Evolutionary conservation across 768 basidiomycete species (phyloP).

Genomic region (Daedaleopsis nitida): DNA sequence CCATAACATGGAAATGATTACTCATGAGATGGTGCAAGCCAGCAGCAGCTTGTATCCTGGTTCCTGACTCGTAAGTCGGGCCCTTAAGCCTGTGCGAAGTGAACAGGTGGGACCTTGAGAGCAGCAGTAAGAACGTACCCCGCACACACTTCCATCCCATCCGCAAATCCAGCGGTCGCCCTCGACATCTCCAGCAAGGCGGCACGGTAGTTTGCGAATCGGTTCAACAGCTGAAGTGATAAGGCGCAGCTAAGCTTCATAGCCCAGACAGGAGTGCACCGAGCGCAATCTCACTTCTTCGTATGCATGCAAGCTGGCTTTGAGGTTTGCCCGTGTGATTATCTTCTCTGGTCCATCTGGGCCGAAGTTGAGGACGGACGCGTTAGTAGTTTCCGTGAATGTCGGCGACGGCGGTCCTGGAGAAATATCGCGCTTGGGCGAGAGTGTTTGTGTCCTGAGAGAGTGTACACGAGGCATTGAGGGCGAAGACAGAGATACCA

Average conservation of each 20-base stretch:
- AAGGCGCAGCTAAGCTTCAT: constrained; percentile 10
- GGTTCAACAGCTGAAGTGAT: constrained; percentile 62
- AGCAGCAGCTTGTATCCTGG: constrained; percentile 80
- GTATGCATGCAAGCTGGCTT: constrained; percentile 75
- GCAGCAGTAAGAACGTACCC: constrained; percentile 49
- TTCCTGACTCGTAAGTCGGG: constrained; percentile 77
- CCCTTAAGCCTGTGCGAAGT: constrained; percentile 62
- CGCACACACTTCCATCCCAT: constrained; percentile 83
- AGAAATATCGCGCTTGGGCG: constrained; percentile 48
- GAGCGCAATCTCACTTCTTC: constrained; percentile 62
- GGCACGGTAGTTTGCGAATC: constrained; percentile 77
- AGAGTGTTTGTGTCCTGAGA: constrained; percentile 54
- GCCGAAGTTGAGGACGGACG: constrained; percentile 77
- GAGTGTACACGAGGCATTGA: constrained; percentile 58
- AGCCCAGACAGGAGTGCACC: not conserved
- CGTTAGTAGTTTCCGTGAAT: constrained; percentile 79
- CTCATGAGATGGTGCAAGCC: constrained; percentile 91
- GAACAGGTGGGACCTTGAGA: not conserved
- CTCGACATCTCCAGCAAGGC: constrained; percentile 81
- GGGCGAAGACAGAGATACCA: not conserved
- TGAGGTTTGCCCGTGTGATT: constrained; percentile 78
- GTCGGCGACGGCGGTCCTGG: constrained; percentile 79
- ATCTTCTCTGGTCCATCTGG: constrained; percentile 76
- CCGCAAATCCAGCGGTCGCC: constrained; percentile 83
- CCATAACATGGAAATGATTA: constrained; percentile 92